phyloP scores from a whole-genome alignment of 345 rosid species.

The Eucalyptus microcorys region DNA sequence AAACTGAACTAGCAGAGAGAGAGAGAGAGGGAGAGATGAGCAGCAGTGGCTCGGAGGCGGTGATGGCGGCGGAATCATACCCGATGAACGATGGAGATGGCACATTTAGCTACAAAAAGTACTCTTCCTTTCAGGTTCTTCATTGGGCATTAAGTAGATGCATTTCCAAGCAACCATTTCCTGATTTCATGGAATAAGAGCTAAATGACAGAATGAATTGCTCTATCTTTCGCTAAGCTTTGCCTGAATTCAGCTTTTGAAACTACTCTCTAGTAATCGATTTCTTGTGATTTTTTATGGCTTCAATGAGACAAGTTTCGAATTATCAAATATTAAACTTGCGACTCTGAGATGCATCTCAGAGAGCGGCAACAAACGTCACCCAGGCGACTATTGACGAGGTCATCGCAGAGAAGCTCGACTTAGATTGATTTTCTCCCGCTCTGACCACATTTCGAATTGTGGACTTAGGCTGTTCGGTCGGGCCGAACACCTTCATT shows the following conservation, averaged over 20 bases:
- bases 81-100: slow-evolving; percentile 46
- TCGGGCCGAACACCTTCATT: slow-evolving; percentile 45
- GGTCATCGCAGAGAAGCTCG: slow-evolving; percentile 24
- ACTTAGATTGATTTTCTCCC: neutral
- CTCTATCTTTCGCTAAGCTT: neutral
- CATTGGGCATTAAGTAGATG: neutral
- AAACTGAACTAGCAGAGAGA: neutral
- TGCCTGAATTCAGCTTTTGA: neutral
- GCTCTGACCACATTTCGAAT: neutral
- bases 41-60: neutral
- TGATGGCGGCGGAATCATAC: neutral
- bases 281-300: neutral
- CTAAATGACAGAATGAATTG: neutral
- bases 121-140: slow-evolving; percentile 44
- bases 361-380: slow-evolving; percentile 10
- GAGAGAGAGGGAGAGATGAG: neutral
- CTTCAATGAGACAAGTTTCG: neutral
- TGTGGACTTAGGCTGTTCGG: slow-evolving; percentile 46
- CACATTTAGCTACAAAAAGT: slow-evolving; percentile 30
- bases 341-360: neutral
- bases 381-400: slow-evolving; percentile 17
- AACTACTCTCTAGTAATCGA: no score
- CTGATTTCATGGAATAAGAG: neutral
- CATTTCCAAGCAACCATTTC: neutral
- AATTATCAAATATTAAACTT: neutral